phyloP scores from a whole-genome alignment of 768 basidiomycete species.

The Russula vinacea region DNA sequence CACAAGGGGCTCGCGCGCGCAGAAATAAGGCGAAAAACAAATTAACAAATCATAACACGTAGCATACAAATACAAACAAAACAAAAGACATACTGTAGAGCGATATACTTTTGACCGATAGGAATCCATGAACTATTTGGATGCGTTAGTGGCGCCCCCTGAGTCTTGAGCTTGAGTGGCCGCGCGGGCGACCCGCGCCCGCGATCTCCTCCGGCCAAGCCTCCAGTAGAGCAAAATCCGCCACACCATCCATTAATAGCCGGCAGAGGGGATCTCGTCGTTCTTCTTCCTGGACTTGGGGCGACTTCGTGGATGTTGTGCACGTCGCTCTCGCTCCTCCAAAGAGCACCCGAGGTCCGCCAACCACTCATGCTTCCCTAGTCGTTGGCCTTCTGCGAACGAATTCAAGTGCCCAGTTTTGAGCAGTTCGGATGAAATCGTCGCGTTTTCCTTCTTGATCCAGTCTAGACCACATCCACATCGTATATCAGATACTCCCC shows the following conservation, averaged over 20 bases:
- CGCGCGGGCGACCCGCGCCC: too few relatives aligned
- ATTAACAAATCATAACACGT: too few relatives aligned
- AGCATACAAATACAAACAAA: background rate
- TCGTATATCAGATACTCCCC: background rate
- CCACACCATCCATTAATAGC: background rate
- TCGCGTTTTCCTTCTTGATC: background rate
- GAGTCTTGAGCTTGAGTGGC: too few relatives aligned
- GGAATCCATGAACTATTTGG: too few relatives aligned
- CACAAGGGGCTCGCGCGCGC: too few relatives aligned
- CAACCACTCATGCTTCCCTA: conserved; percentile 2
- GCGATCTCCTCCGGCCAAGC: background rate
- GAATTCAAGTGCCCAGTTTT: background rate
- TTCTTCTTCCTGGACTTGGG: background rate
- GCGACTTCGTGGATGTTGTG: background rate
- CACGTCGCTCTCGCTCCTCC: background rate
- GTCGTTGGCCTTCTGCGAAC: background rate
- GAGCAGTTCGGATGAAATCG: background rate
- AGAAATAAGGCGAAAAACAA: too few relatives aligned
- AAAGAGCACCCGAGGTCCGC: background rate
- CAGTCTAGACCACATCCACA: background rate
- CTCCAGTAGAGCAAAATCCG: background rate
- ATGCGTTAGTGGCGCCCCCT: too few relatives aligned
- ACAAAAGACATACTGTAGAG: too few relatives aligned
- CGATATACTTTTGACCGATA: too few relatives aligned
- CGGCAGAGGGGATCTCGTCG: too few relatives aligned